Evolutionary conservation across 495 filamentous ascomycete genomes (phyloP).

Genomic region (Talaromyces thailandensis): DNA sequence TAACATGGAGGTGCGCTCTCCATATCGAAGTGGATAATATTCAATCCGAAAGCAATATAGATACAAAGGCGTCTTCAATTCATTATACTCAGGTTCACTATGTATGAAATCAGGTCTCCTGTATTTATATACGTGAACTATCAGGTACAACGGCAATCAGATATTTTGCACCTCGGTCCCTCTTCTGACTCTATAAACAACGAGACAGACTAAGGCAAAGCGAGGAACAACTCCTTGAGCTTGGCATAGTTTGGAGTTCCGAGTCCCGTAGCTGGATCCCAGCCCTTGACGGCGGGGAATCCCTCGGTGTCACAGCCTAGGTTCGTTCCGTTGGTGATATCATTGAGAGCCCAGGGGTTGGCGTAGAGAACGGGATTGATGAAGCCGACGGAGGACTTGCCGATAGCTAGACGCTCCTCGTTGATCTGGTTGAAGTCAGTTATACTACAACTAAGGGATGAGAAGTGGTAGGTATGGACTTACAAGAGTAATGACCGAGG

Average conservation of each 20-base stretch:
- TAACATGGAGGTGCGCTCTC: too few species aligned
- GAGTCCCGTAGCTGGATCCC: conserved; percentile 40
- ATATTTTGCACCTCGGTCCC: not conserved
- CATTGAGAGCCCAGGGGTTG: conserved; percentile 35
- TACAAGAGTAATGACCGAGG: conserved; percentile 7
- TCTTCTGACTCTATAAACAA: not conserved
- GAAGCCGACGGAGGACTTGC: conserved; percentile 43
- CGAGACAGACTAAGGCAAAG: conserved; percentile 1
- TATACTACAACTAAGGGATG: not conserved
- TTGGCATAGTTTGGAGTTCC: conserved; percentile 33
- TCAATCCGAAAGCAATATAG: too few species aligned
- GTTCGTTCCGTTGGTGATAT: conserved; percentile 39
- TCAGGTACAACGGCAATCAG: not conserved
- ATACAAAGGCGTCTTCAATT: too few species aligned
- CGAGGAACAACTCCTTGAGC: conserved; percentile 24
- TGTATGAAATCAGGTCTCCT: too few species aligned
- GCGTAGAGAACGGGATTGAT: conserved; percentile 43
- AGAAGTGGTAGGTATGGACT: not conserved
- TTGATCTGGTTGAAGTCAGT: conserved; percentile 25
- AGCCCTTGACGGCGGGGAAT: conserved; percentile 37
- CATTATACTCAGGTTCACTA: too few species aligned
- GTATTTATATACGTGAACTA: too few species aligned
- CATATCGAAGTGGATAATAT: too few species aligned
- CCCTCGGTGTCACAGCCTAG: conserved; percentile 39
- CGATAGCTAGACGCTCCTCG: conserved; percentile 33